Evolutionary conservation across 306 rosid species (phyloP).

Genomic region (Vigna mungo): DNA sequence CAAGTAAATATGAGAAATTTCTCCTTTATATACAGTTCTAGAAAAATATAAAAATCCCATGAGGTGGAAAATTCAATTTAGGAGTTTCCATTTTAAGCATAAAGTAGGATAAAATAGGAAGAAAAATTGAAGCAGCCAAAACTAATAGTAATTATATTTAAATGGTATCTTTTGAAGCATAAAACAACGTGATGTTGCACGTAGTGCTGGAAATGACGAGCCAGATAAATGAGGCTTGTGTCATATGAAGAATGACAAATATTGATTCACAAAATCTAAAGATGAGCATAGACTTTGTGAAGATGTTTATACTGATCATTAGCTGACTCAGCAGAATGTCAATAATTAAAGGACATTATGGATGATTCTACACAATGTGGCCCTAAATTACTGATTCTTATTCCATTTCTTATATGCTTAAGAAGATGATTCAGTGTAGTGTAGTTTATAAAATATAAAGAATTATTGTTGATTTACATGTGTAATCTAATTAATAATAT

Average conservation of each 20-base stretch:
- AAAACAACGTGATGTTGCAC: not conserved
- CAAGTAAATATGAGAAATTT: constrained; percentile 5
- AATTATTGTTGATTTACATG: too few species aligned
- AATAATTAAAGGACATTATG: constrained; percentile 20
- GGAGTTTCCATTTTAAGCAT: not conserved
- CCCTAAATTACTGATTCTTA: not conserved
- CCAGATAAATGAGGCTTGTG: constrained; percentile 11
- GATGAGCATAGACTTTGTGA: constrained; percentile 32
- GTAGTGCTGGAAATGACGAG: constrained; percentile 25
- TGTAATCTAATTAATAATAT: too few species aligned
- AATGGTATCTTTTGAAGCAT: constrained; percentile 26
- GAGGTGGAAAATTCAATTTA: not conserved
- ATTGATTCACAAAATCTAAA: constrained; percentile 20
- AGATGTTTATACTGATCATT: constrained; percentile 16
- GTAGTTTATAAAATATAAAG: too few species aligned
- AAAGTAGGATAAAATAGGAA: not conserved
- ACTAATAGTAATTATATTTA: constrained; percentile 13
- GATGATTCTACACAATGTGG: not conserved
- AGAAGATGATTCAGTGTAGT: too few species aligned
- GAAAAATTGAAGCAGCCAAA: not conserved
- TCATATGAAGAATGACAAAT: constrained; percentile 24
- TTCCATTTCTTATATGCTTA: too few species aligned
- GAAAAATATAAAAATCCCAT: not conserved
- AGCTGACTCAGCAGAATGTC: constrained; percentile 38
- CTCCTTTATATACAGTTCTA: constrained; percentile 24